phyloP scores from a whole-genome alignment of 148 eudicot genomes.

The Vaccinium macrocarpon region DNA sequence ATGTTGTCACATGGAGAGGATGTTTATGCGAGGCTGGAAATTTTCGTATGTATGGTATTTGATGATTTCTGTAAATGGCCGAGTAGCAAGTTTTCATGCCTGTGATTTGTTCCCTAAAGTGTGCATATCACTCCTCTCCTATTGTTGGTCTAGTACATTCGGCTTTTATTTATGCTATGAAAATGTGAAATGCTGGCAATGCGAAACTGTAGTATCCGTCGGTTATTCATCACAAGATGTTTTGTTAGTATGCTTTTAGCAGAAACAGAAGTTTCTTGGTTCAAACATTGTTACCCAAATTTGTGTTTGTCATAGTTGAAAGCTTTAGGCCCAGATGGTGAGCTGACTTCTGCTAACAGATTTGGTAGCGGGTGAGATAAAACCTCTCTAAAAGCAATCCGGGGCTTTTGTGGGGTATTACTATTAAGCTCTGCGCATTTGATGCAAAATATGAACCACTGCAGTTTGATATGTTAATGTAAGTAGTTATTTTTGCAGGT shows the following conservation, averaged over 20 bases:
- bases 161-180: not conserved
- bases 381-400: no score
- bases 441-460: not conserved
- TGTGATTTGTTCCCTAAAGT: not conserved
- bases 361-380: no score
- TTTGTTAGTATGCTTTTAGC: not conserved
- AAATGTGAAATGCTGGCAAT: not conserved
- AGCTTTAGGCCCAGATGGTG: no score
- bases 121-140: not conserved
- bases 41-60: slow-evolving; percentile 14
- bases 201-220: not conserved
- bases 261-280: no score
- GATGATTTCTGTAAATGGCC: slow-evolving; percentile 2
- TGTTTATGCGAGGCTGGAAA: slow-evolving; percentile 17
- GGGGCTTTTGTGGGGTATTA: no score
- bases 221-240: not conserved
- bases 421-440: no score
- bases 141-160: not conserved
- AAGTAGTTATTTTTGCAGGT: not conserved
- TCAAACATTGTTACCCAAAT: not conserved
- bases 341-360: no score
- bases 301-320: no score
- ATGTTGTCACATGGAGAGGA: slow-evolving; percentile 9
- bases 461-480: not conserved
- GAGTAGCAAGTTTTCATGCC: not conserved